Evolutionary conservation across 805 yeast species (phyloP), one percentile per base, ranked within the genome.

Genomic region (Scheffersomyces coipomensis): DNA sequence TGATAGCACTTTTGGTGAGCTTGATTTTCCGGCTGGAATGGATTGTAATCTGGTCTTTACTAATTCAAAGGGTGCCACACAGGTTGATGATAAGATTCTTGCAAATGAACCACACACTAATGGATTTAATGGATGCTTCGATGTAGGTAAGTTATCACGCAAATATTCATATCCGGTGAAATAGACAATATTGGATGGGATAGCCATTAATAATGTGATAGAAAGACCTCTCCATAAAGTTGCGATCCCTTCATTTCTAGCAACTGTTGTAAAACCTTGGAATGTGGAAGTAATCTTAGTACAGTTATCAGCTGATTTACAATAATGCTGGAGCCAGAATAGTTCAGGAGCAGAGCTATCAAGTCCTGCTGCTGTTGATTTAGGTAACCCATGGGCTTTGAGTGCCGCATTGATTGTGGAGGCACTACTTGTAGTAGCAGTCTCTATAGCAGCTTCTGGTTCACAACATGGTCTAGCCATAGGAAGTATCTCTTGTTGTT

Each of bases 221-320:
- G 91, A 78, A 7, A 93, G 71, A 0, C 99, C 99, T 38, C 98
- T 70, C 91, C 97, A 93, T 13, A 93, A 67, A 0, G 96, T 83
- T 1, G 71, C 35, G 0, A 79, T 19, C 0, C 99, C 99, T 61
- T 93, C 99, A 19, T 76, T 68, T 22, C 71, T 62, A 3, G 81
- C 74, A 32, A 91, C 89, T 31, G 76, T 74, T 1, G 64, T 47
- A 47, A 91, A 71, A 0, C 96, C 93, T 29, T 86, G 85, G 55
- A 79, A 72, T 0, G 97, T 88, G 2, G 93, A 88, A 2, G 72
- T 73, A 39, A 85, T 67, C 60, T 56, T 63, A 16, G 76, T 56
- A 56, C 85, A 78, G 34, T 53, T 48, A 3, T 68, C 54, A 3
- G 62, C 52, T 4, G 61, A 42, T 17, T 46, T 55, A 45, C 80